These are phyloP conservation scores for Citrus glauca DNA, from an alignment of 345 rosid genomes.

Conservation along the genomic window DNA sequence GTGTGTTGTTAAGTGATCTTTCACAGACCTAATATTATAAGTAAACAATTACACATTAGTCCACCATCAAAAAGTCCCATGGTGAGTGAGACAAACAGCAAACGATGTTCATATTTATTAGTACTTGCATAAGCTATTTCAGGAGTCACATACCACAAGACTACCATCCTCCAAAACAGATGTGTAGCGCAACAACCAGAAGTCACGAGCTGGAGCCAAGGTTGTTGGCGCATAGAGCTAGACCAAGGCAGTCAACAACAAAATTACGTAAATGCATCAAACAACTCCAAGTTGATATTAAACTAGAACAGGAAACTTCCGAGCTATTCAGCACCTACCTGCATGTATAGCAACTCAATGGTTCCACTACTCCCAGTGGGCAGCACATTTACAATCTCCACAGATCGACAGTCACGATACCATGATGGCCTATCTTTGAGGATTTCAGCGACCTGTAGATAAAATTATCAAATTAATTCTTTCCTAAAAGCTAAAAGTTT, in stretches of 20 bases:
- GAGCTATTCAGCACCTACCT: conserved; percentile 37
- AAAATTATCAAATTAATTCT: neutral
- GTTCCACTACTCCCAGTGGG: conserved; percentile 95
- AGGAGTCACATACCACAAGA: conserved; percentile 64
- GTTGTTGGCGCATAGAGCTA: conserved; percentile 99
- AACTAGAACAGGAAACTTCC: neutral
- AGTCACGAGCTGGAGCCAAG: conserved; percentile 95
- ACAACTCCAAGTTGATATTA: neutral
- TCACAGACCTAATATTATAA: conserved; percentile 60
- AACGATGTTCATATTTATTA: neutral
- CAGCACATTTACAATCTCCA: conserved; percentile 78
- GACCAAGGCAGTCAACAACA: neutral
- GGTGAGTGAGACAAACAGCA: neutral
- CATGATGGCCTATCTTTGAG: conserved; percentile 91
- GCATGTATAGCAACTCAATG: conserved; percentile 95
- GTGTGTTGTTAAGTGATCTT: conserved; percentile 85
- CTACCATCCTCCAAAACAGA: conserved; percentile 96
- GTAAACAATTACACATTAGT: neutral
- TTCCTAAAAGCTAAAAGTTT: no score
- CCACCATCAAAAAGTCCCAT: neutral
- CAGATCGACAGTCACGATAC: conserved; percentile 92
- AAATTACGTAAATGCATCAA: neutral
- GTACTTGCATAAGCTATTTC: neutral
- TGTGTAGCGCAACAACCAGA: conserved; percentile 96
- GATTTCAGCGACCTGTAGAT: conserved; percentile 85